Percentiles rank a stretch among this genome's conserved stretches.
These are phyloP conservation scores for Plasmodium reichenowi DNA, from an alignment of 169 alveolate species.

Conservation along the genomic window DNA sequence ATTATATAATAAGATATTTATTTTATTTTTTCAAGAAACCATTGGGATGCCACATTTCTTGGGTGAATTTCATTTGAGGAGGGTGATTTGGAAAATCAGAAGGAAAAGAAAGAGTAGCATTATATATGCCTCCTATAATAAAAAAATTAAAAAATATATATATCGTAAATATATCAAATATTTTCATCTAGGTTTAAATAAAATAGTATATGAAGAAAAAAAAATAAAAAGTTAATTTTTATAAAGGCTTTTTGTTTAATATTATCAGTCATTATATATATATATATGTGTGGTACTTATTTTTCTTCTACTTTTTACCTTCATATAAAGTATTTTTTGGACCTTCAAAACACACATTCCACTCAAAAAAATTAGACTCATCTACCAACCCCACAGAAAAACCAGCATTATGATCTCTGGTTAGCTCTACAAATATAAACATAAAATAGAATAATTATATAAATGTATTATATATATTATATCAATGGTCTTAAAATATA, in stretches of 20 bases:
- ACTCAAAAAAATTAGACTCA: conserved; percentile 92
- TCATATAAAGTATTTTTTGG: conserved; percentile 97
- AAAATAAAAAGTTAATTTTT: too few relatives aligned
- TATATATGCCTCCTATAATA: conserved; percentile 94
- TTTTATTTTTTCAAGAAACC: conserved; percentile 61
- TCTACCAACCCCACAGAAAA: conserved; percentile 97
- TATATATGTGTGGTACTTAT: neutral
- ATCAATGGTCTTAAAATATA: neutral
- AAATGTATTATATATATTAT: neutral
- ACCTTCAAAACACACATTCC: conserved; percentile 97
- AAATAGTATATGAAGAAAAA: too few relatives aligned
- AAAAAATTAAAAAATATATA: neutral
- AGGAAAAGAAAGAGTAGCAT: conserved; percentile 96
- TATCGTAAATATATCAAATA: neutral
- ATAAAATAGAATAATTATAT: neutral
- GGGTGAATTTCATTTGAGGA: conserved; percentile 97
- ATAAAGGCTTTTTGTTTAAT: neutral
- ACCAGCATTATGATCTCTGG: conserved; percentile 89
- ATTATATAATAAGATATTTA: neutral
- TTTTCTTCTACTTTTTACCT: conserved; percentile 12
- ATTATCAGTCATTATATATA: neutral
- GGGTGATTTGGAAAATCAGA: conserved; percentile 98
- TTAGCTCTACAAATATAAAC: conserved; percentile 80
- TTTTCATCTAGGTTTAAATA: too few relatives aligned
- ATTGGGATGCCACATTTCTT: conserved; percentile 99